A percentile compares a stretch with the other conserved stretches of the same genome.
Evolutionary conservation across 805 yeast species (phyloP).

Genomic region (Schizosaccharomyces pombe): DNA sequence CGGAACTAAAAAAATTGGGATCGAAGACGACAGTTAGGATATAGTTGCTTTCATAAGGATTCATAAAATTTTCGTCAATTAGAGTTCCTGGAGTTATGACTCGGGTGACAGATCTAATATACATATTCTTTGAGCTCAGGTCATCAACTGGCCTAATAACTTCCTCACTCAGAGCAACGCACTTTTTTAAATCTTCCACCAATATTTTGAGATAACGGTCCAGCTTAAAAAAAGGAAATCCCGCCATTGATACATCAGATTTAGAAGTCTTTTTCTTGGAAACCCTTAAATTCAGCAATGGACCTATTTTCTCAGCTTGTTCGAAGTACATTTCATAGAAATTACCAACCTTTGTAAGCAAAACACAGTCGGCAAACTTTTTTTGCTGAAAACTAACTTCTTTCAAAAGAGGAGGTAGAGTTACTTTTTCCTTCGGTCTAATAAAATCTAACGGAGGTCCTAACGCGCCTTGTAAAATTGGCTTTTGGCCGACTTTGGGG

Average conservation of each 20-base stretch:
- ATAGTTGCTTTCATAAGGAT: constrained; percentile 47
- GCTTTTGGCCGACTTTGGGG: neutral
- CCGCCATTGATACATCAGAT: constrained; percentile 48
- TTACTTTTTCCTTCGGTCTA: neutral
- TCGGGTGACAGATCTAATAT: constrained; percentile 50
- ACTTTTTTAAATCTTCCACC: constrained; percentile 43
- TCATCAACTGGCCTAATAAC: constrained; percentile 10
- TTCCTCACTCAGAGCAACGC: constrained; percentile 73
- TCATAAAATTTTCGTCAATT: constrained; percentile 63
- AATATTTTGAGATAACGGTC: constrained; percentile 51
- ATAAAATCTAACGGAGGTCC: neutral
- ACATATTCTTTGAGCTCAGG: constrained; percentile 11
- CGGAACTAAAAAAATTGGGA: no score
- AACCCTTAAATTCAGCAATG: constrained; percentile 45
- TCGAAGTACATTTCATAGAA: constrained; percentile 76
- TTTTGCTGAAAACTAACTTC: neutral
- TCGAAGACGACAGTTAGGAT: constrained; percentile 29
- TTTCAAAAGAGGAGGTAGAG: neutral
- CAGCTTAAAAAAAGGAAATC: constrained; percentile 56
- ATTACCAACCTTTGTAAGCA: constrained; percentile 62
- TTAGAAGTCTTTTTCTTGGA: constrained; percentile 26
- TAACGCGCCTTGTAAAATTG: neutral
- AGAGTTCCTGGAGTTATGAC: constrained; percentile 84
- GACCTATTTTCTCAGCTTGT: constrained; percentile 56
- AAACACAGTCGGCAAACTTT: constrained; percentile 25